Percentiles rank a stretch among this genome's conserved stretches.
These are phyloP conservation scores for Trichoderma virens DNA, from an alignment of 495 filamentous ascomycete species.

Conservation along the genomic window DNA sequence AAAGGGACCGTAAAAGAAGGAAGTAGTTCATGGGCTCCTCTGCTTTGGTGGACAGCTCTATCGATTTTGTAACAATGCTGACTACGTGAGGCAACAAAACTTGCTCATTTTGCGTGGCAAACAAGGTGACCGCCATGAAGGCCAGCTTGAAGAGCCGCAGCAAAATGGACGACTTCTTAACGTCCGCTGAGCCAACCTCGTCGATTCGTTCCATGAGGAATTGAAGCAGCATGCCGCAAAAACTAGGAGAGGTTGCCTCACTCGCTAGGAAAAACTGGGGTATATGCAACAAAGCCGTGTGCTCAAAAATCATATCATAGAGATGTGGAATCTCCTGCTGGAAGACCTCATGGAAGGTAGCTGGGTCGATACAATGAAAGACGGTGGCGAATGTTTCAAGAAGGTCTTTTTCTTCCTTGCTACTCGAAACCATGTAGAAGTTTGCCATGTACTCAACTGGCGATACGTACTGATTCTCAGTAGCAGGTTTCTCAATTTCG, in stretches of 20 bases:
- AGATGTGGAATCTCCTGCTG: conserved; percentile 93
- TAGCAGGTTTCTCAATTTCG: conserved; percentile 69
- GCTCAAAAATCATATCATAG: conserved; percentile 96
- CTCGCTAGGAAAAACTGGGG: conserved; percentile 97
- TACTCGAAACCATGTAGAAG: conserved; percentile 83
- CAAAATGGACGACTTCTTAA: conserved; percentile 83
- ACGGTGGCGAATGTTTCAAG: conserved; percentile 97
- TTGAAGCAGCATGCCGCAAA: conserved; percentile 93
- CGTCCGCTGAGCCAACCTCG: conserved; percentile 86
- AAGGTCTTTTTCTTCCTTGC: conserved; percentile 94
- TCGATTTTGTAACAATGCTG: conserved; percentile 92
- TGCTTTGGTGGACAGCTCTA: conserved; percentile 88
- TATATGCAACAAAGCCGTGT: conserved; percentile 86
- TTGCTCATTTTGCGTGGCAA: conserved; percentile 89
- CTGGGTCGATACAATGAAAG: conserved; percentile 97
- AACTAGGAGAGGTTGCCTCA: conserved; percentile 94
- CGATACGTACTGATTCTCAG: conserved; percentile 67
- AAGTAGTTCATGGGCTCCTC: conserved; percentile 99
- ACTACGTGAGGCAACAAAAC: conserved; percentile 92
- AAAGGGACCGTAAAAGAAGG: conserved; percentile 81
- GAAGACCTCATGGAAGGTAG: conserved; percentile 97
- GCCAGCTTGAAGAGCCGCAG: conserved; percentile 95
- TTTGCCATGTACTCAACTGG: conserved; percentile 85
- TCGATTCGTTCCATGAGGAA: conserved; percentile 96
- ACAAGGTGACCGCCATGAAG: conserved; percentile 98